Evolutionary conservation across 805 yeast genomes (phyloP), one percentile per base, ranked within the genome.

Genomic region (Blastobotrys muscicola): DNA sequence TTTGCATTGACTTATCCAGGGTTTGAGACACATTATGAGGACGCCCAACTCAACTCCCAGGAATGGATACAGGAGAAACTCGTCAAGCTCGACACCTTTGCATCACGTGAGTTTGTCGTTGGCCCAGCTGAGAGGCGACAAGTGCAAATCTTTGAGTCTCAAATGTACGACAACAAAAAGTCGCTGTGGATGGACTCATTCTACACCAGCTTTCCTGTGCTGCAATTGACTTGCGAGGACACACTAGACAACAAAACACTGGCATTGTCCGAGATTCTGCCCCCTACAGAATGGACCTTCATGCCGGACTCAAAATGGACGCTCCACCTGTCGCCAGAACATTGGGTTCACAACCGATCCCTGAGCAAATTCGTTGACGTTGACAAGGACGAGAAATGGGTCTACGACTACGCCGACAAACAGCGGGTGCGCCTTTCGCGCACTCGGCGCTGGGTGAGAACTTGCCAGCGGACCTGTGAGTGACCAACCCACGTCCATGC

Each of bases 321-420:
- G 8, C 55, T 84, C 38, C 94, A 85, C 59, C 67, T 41, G 14
- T 16, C 79, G 39, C 85, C 86, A 0, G 62, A 65, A 20, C 60
- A 54, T 2, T 85, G 95, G 95, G 84, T 51, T 3, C 13, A 16
- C 10, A 12, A 7, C 3, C 80, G 6, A 61, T 61, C 37, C 42
- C 64, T 73, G 41, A 62, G 81, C 10, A 80, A 74, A 45, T 61
- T 75, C 37, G 76, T 81, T 11, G 70, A 68, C 14, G 68, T 83
- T 14, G 94, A 85, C 61, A 66, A 74, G 26, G 87, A 78, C 44
- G 83, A 82, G 34, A 85, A 85, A 60, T 85, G 95, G 95, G 90
- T 84, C 13, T 85, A 85, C 58, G 95, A 85, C 59, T 56, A 60
- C 33, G 57, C 58, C n/a, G 52, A 44, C 14, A 58, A 54, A 43